Conservation (phyloP, 139 green algal genomes). For the Chlorella sp. region DNA sequence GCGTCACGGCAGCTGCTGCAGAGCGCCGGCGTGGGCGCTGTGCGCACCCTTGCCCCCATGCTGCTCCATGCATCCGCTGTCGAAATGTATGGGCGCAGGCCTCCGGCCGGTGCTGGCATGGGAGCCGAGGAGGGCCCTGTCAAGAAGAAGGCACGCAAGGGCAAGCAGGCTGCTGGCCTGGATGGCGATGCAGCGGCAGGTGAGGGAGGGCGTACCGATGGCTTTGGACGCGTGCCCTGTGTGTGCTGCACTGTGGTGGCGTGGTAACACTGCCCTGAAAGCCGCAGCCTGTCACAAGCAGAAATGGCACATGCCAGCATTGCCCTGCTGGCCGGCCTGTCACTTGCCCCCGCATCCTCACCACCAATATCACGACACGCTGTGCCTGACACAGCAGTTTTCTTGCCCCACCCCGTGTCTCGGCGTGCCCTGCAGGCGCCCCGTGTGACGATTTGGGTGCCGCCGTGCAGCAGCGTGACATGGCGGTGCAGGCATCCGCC, state of each 20-base stretch:
- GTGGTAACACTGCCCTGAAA: too few species aligned
- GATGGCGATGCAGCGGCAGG: not conserved
- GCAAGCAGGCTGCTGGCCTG: constrained; percentile 35
- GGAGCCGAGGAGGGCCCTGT: not conserved
- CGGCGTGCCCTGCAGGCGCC: not conserved
- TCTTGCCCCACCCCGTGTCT: not conserved
- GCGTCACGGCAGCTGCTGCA: constrained; percentile 38
- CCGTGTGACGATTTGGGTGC: constrained; percentile 16
- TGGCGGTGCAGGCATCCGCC: constrained; percentile 29
- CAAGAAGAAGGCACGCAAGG: constrained; percentile 40
- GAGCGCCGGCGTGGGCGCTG: constrained; percentile 40
- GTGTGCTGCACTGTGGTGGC: too few species aligned
- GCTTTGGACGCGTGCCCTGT: too few species aligned
- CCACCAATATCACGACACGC: not conserved
- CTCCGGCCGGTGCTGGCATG: not conserved
- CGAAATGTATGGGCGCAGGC: constrained; percentile 62
- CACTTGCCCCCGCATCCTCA: too few species aligned
- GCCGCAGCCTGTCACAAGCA: too few species aligned
- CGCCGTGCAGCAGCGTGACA: constrained; percentile 23
- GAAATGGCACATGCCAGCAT: too few species aligned
- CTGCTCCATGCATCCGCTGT: constrained; percentile 21
- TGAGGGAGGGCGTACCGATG: too few species aligned
- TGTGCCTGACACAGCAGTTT: not conserved
- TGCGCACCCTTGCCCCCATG: constrained; percentile 35
- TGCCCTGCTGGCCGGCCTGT: too few species aligned